Conservation (phyloP, 1,284 basidiomycete species). For the Afroboletus lepidellus region DNA sequence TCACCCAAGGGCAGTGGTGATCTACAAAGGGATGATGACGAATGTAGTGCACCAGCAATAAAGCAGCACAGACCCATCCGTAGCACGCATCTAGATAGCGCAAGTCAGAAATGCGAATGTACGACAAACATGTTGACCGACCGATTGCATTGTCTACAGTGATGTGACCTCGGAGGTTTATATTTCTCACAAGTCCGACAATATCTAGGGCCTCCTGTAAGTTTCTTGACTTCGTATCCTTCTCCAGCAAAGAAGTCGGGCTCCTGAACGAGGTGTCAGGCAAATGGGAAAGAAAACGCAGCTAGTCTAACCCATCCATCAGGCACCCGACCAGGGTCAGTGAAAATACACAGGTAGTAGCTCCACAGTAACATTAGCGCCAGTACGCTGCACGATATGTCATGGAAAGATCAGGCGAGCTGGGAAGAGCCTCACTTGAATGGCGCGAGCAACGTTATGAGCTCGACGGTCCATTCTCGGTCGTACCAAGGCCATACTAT, state of each 20-base stretch:
- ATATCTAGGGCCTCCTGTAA: constrained; percentile 76
- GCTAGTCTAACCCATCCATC: constrained; percentile 64
- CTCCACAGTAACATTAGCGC: constrained; percentile 83
- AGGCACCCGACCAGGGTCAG: constrained; percentile 85
- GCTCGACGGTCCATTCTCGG: constrained; percentile 62
- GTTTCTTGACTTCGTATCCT: constrained; percentile 84
- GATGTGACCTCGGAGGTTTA: constrained; percentile 82
- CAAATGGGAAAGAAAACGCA: neutral
- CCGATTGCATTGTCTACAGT: constrained; percentile 84
- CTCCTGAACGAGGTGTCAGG: constrained; percentile 45
- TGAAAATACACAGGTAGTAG: constrained; percentile 78
- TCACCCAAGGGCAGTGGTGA: constrained; percentile 92
- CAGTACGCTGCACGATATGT: constrained; percentile 51
- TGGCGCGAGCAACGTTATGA: constrained; percentile 72
- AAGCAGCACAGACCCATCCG: constrained; percentile 64
- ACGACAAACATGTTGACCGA: constrained; percentile 37
- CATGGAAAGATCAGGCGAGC: constrained; percentile 6
- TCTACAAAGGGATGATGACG: constrained; percentile 43
- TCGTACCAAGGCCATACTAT: constrained; percentile 93
- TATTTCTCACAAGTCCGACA: constrained; percentile 77
- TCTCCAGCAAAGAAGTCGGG: constrained; percentile 69
- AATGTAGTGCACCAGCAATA: neutral
- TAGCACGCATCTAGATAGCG: constrained; percentile 61
- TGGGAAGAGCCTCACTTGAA: constrained; percentile 74
- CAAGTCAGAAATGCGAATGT: constrained; percentile 11